Evolutionary conservation across 1,284 basidiomycete species (phyloP), one percentile per base, ranked within the genome.

Genomic region (Sparassis latifolia): DNA sequence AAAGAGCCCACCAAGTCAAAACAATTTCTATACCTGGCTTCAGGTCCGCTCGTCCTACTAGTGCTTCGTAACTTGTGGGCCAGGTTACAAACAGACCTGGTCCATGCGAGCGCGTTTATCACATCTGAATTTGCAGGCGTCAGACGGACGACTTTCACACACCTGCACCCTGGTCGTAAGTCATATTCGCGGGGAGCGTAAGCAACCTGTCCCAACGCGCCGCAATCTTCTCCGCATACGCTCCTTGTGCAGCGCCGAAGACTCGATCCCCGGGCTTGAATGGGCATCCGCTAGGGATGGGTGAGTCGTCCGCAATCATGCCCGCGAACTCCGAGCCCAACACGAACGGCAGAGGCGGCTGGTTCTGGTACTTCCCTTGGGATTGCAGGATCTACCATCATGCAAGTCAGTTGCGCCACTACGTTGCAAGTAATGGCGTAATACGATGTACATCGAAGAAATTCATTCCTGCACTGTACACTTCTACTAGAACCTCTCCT

Each of bases 291-390:
- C 77, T 66, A 1, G 95, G 96, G 33, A 97, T 86, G 10, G 86
- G 90, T 20, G 89, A 92, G 59, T 80, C 69, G 9, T 66, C 57
- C 4, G 89, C 76, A 57, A 98, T 83, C 51, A 73, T 77, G 0
- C 96, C 96, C 2, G 93, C 82, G 62, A 97, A 89, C 68, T 99
- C 92, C 53, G 82, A 77, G 27, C 92, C 92, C 5, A 92, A 77
- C 7, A 82, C 75, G 70, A 93, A 96, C 0, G 93, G 93, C 47
- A 92, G 75, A 0, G 88, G 79, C 0, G 89, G 91, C 63, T 93
- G 85, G 52, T 70, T 71, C 66, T 97, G 92, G 65, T 95, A 89
- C 74, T 89, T 92, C 47, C 92, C 92, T 70, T 93, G 89, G 1
- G 85, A 73, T 72, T 92, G 89, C 29, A 94, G 70, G 56, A 92